These are phyloP conservation scores for Fusarium sterilihyphosum DNA, from an alignment of 2,329 filamentous ascomycete genomes.

Conservation along the genomic window DNA sequence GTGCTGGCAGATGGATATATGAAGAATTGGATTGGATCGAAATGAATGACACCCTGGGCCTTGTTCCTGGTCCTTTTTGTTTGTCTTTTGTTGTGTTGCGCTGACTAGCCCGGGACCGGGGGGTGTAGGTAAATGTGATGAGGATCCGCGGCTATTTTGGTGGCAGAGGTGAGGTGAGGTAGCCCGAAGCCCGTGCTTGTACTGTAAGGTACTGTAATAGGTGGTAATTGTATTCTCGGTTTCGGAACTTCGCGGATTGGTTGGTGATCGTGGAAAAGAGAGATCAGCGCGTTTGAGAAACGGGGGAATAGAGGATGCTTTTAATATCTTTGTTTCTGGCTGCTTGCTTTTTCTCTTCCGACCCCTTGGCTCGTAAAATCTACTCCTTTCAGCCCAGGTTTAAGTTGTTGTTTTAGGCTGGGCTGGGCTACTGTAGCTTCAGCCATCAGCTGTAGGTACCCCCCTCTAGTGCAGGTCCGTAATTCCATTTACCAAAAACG, in stretches of 20 bases:
- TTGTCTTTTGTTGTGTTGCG: slow-evolving; percentile 7
- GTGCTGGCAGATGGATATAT: slow-evolving; percentile 27
- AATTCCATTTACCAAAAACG: slow-evolving; percentile 15
- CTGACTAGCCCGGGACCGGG: background rate
- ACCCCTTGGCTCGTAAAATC: background rate
- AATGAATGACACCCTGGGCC: slow-evolving; percentile 22
- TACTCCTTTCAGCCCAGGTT: background rate
- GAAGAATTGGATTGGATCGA: slow-evolving; percentile 9
- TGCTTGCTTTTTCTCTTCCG: slow-evolving; percentile 13
- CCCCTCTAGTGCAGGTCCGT: background rate
- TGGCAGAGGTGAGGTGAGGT: slow-evolving; percentile 9
- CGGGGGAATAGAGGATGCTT: background rate
- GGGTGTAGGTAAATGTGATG: slow-evolving; percentile 30
- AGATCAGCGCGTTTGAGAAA: slow-evolving; percentile 13
- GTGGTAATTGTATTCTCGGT: slow-evolving; percentile 19
- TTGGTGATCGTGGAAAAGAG: slow-evolving; percentile 21
- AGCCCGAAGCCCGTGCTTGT: slow-evolving; percentile 1
- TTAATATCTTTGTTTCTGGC: slow-evolving; percentile 13
- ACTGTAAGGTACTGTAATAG: background rate
- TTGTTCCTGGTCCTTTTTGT: slow-evolving; percentile 3
- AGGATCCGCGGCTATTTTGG: slow-evolving; percentile 39
- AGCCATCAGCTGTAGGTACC: background rate
- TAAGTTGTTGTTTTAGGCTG: background rate
- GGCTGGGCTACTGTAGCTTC: background rate
- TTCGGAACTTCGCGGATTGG: slow-evolving; percentile 31